These are phyloP conservation scores for Saccharomyces hybrid DNA, from an alignment of 1,139 yeast genomes.

Conservation along the genomic window DNA sequence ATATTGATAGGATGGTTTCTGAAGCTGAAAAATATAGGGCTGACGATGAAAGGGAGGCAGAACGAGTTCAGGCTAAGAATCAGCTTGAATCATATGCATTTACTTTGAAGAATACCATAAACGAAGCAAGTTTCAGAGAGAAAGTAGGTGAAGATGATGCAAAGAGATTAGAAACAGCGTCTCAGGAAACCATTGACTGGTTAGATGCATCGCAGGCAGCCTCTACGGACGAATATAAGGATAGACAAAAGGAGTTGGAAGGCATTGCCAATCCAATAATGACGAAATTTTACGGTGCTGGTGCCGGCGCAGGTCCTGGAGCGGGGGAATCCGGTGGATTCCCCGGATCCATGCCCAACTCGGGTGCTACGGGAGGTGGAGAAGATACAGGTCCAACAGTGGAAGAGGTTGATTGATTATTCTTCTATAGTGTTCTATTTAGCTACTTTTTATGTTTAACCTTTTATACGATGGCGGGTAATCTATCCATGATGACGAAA, in stretches of 20 bases:
- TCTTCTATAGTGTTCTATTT: neutral
- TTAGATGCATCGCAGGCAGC: constrained; percentile 81
- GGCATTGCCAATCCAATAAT: constrained; percentile 57
- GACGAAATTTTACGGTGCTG: constrained; percentile 51
- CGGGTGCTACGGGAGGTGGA: constrained; percentile 38
- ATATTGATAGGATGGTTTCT: constrained; percentile 84
- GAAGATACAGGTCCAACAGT: constrained; percentile 53
- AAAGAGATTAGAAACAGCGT: constrained; percentile 72
- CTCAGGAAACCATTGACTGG: constrained; percentile 77
- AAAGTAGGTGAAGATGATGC: constrained; percentile 81
- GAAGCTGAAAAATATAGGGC: constrained; percentile 78
- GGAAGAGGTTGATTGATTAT: constrained; percentile 55
- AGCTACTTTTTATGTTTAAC: neutral
- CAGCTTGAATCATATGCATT: constrained; percentile 79
- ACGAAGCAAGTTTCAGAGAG: constrained; percentile 55
- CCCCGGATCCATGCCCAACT: constrained; percentile 20
- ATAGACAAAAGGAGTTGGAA: constrained; percentile 59
- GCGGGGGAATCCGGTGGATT: constrained; percentile 33
- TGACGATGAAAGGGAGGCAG: constrained; percentile 71
- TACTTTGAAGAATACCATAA: constrained; percentile 63
- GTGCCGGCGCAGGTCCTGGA: constrained; percentile 42
- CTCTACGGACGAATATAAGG: constrained; percentile 71
- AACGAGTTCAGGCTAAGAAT: constrained; percentile 71
- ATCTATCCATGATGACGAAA: neutral
- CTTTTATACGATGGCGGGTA: neutral